Percentiles rank a stretch among this genome's conserved stretches.
Conservation (phyloP, 176 grass and related monocot genomes). For the Calamus simplicifolius region DNA sequence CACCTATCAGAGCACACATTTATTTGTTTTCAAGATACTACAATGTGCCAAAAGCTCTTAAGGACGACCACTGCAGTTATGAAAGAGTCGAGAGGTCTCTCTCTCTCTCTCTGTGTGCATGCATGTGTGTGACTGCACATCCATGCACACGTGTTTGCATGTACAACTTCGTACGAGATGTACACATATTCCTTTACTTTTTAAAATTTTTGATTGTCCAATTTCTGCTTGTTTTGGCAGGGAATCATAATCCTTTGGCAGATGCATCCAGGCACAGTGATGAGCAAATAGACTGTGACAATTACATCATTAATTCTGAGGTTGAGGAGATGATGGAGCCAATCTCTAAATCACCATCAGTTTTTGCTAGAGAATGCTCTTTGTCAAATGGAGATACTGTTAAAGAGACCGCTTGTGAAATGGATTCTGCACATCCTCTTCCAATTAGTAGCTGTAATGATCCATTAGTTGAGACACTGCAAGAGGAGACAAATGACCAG, state of each 20-base stretch:
- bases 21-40: slow-evolving; percentile 56
- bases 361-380: neutral
- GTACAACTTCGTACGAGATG: no score
- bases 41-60: slow-evolving; percentile 50
- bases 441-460: neutral
- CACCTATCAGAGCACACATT: slow-evolving; percentile 32
- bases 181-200: no score
- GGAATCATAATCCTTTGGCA: neutral
- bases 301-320: no score
- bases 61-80: neutral
- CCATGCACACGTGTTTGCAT: no score
- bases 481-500: neutral
- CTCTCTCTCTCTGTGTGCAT: neutral
- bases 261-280: no score
- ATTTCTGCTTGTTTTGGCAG: neutral
- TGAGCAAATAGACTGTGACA: no score
- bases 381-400: neutral
- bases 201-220: no score
- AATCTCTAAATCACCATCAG: no score
- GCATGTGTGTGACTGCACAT: neutral
- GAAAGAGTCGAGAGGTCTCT: neutral
- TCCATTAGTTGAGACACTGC: neutral
- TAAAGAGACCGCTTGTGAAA: neutral
- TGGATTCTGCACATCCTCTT: neutral
- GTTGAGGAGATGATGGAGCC: no score